Base-by-base conservation (phyloP, 208 protist species). In the Leishmania lainsoni region DNA sequence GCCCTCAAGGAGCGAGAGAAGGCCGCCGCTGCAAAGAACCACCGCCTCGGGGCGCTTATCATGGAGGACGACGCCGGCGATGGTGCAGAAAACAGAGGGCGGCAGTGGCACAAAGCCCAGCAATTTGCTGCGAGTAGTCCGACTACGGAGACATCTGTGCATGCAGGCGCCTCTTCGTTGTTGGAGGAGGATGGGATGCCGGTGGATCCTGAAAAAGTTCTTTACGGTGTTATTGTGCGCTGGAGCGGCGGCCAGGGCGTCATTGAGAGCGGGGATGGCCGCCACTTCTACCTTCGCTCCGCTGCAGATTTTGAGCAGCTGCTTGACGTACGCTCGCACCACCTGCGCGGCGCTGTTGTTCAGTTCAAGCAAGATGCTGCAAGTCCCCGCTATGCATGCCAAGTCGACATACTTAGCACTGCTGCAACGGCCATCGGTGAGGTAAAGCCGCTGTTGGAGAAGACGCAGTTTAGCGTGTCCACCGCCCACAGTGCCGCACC, bases 191-290 rank as follows among this genome's bases (percentile, higher is more conserved):
- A 86, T 35, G 71, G 71, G 42, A 76, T 82, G 65, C 76, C 78
- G 16, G 54, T 83, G 20, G 68, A 89, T 42, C 90, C 92, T 12
- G 79, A 86, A 17, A 86, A 79, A 17, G 59, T 79, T 9, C 79
- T 93, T 49, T 96, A 92, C 84, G 95, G 95, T 77, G 95, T 98
- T 6, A 79, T 98, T n/a, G 94, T 93, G 26, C 92, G 95, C 48
- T 98, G 95, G 93, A 96, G 93, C 73, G 95, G 95, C 26, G 95
- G 95, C 54, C 93, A 97, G 61, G 95, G 95, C 51, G 87, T 92
- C 12, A 68, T 98, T 35, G 93, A 98, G 81, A 91, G 86, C 49
- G 90, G 92, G 26, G 86, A 91, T 29, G 89, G 92, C n/a, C 81
- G 82, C 16, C 83, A 89, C 77, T 96, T 92, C 82, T 96, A 92